phyloP scores from a whole-genome alignment of 75 land plant species.

The Azolla pinnata region DNA sequence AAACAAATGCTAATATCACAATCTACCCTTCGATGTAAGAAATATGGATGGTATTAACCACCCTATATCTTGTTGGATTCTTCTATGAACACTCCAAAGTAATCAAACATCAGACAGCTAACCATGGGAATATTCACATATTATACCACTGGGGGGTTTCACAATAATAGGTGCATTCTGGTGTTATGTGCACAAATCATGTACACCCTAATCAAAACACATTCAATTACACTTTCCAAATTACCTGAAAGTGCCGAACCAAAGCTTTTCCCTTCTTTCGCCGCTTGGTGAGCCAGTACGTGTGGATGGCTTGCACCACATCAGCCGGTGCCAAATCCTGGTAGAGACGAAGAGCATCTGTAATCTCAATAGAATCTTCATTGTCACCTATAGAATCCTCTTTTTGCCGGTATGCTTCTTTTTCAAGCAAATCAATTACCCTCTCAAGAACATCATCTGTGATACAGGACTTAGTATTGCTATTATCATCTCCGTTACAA shows the following conservation, averaged over 20 bases:
- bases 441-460: conserved; percentile 79
- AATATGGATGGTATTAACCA: too few relatives aligned
- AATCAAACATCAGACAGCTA: too few relatives aligned
- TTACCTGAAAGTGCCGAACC: conserved; percentile 90
- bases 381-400: conserved; percentile 41
- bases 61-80: too few relatives aligned
- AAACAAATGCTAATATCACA: neutral
- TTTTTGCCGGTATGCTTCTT: conserved; percentile 47
- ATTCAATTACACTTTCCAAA: neutral
- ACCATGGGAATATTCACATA: neutral
- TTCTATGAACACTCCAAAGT: too few relatives aligned
- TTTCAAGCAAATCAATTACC: conserved; percentile 74
- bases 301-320: conserved; percentile 43
- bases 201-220: conserved; percentile 1
- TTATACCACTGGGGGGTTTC: neutral
- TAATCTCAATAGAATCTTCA: conserved; percentile 38
- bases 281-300: conserved; percentile 67
- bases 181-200: neutral
- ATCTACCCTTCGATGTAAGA: neutral
- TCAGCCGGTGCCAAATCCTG: conserved; percentile 40
- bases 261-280: conserved; percentile 68
- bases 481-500: conserved; percentile 14
- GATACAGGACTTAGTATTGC: conserved; percentile 13
- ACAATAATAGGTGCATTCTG: neutral
- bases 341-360: conserved; percentile 31